Base-by-base conservation (phyloP, 75 land plant species). In the Pseudotsuga menziesii region DNA sequence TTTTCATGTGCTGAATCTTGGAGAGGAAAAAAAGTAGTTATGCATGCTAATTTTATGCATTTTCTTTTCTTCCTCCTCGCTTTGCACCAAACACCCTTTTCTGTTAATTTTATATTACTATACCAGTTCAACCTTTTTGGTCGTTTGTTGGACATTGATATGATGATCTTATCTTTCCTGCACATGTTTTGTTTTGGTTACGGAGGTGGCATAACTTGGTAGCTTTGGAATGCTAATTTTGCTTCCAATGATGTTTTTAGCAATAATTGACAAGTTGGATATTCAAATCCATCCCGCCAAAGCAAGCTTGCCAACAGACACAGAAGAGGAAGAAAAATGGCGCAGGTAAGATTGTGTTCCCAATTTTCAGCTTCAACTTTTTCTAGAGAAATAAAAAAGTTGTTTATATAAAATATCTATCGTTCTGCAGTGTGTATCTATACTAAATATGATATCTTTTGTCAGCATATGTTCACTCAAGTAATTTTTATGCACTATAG, bases 291-390 rank as follows among this genome's bases (percentile, higher is more conserved):
- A 84, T 76, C 91, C 92, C 54, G 80, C 72, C n/a, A 35, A 39
- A 19, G 19, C 78, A 22, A 66, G 56, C 7, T 0, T 26, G 19
- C 76, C 77, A 55, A 86, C 82, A 56, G 80, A 66, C 29, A 66
- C 54, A 62, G 83, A 77, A 58, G 99, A 97, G 78, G 95, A 92
- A 76, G 86, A 79, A 56, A 87, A 93, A 63, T 97, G 99, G 99
- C 83, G 91, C 48, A 87, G 86, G 99, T 97, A 89, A 72, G 79
- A 16, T 5, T 20, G 8, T 60, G 54, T 48, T 48, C 12, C 54
- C 54, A 48, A 48, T 48, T 48, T 48, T 11, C 54, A 48, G 1
- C 11, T 48, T 48, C 9, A 11, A 48, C 9, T 9, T 48, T 48
- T 48, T 48, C 12, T 9, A 48, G 54, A 48, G 54, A 11, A 9